These are phyloP conservation scores for Yamadazyma membranifaciens DNA, from an alignment of 1,139 yeast genomes.

Conservation along the genomic window DNA sequence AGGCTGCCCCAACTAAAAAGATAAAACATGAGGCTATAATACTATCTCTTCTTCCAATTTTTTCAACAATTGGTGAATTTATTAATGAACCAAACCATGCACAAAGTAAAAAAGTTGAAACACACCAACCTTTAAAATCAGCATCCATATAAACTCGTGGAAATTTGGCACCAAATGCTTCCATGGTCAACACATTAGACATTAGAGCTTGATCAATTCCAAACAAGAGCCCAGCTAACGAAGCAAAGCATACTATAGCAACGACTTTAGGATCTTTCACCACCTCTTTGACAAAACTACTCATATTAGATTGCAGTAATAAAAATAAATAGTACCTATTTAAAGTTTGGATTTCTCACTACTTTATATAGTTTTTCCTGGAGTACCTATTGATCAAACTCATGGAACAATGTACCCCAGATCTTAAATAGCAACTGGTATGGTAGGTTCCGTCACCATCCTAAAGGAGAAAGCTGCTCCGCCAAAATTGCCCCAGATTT, in stretches of 20 bases:
- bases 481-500: too few relatives aligned
- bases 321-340: too few relatives aligned
- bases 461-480: constrained; percentile 1
- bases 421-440: background rate
- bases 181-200: constrained; percentile 60
- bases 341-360: background rate
- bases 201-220: constrained; percentile 80
- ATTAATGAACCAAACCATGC: constrained; percentile 23
- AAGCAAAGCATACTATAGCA: constrained; percentile 18
- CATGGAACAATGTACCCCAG: constrained; percentile 4
- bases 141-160: constrained; percentile 20
- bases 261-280: constrained; percentile 16
- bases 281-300: constrained; percentile 3
- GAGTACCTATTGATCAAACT: background rate
- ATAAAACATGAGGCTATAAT: constrained; percentile 25
- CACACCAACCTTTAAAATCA: constrained; percentile 24
- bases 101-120: constrained; percentile 21
- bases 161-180: constrained; percentile 19
- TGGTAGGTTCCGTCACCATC: background rate
- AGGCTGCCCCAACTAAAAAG: constrained; percentile 31
- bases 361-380: background rate
- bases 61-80: constrained; percentile 23
- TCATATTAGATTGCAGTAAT: too few relatives aligned
- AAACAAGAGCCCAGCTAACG: constrained; percentile 36
- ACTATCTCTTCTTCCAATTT: constrained; percentile 32